These are phyloP conservation scores for Nakazawaea wyomingensis DNA, from an alignment of 805 yeast species.

Conservation along the genomic window DNA sequence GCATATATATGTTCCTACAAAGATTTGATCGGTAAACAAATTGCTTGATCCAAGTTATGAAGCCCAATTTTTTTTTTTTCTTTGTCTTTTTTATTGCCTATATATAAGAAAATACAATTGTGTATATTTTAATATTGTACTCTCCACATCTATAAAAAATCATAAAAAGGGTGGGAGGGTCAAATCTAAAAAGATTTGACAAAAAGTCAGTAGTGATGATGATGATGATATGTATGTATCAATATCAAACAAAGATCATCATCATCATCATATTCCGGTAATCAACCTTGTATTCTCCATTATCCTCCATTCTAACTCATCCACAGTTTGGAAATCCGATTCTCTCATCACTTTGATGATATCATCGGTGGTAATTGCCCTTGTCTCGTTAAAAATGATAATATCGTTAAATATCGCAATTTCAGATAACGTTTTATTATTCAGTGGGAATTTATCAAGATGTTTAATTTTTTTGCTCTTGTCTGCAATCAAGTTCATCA, in stretches of 20 bases:
- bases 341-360: slow-evolving; percentile 5
- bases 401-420: slow-evolving; percentile 5
- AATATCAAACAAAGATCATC: background rate
- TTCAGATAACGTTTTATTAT: background rate
- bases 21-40: background rate
- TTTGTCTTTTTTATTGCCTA: no score
- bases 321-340: background rate
- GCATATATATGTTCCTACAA: no score
- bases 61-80: no score
- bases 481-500: slow-evolving; percentile 5
- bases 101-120: no score
- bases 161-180: no score
- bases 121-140: no score
- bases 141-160: no score
- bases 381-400: background rate
- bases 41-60: background rate
- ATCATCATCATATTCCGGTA: background rate
- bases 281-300: slow-evolving; percentile 2
- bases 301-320: slow-evolving; percentile 9
- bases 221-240: no score
- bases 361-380: background rate
- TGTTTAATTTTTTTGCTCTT: slow-evolving; percentile 2
- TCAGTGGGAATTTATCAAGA: slow-evolving; percentile 1
- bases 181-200: no score
- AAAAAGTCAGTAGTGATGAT: no score